Evolutionary conservation across 2,329 filamentous ascomycete genomes (phyloP).

Genomic region (Colletotrichum cereale): DNA sequence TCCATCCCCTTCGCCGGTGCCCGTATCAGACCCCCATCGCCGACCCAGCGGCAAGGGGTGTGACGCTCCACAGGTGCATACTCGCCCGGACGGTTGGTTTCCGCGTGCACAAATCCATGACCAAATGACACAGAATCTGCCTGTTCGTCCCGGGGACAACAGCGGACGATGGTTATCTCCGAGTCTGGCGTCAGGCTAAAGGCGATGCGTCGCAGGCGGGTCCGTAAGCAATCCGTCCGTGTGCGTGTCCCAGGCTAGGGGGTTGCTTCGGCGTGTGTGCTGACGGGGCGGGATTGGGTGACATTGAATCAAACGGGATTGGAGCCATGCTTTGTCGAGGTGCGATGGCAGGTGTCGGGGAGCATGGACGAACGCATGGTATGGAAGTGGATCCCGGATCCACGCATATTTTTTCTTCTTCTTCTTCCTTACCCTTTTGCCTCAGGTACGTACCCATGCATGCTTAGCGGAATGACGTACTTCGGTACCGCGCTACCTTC

Average conservation of each 20-base stretch:
- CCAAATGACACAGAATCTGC: conserved; percentile 19
- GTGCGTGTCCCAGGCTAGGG: background rate
- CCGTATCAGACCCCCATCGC: conserved; percentile 29
- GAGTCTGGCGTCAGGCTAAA: conserved; percentile 15
- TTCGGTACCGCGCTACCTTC: background rate
- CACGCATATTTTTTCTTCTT: background rate
- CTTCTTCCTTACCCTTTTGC: background rate
- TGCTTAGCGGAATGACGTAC: conserved; percentile 32
- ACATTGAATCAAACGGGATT: background rate
- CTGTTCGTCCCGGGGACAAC: conserved; percentile 18
- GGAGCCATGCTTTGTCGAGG: background rate
- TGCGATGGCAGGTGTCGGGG: conserved; percentile 34
- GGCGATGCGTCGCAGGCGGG: background rate
- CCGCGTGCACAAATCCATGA: conserved; percentile 31
- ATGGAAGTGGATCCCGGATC: background rate
- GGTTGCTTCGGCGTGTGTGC: background rate
- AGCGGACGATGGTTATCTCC: conserved; percentile 30
- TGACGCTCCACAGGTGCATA: conserved; percentile 21
- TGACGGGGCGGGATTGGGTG: conserved; percentile 5
- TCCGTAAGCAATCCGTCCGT: background rate
- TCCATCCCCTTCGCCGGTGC: conserved; percentile 35
- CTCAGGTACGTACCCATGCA: conserved; percentile 20
- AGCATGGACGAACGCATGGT: conserved; percentile 24
- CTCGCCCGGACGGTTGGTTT: conserved; percentile 29
- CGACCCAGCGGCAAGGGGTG: conserved; percentile 21